Conservation (phyloP, 257 asterid species). For the Salvia miltiorrhiza region DNA sequence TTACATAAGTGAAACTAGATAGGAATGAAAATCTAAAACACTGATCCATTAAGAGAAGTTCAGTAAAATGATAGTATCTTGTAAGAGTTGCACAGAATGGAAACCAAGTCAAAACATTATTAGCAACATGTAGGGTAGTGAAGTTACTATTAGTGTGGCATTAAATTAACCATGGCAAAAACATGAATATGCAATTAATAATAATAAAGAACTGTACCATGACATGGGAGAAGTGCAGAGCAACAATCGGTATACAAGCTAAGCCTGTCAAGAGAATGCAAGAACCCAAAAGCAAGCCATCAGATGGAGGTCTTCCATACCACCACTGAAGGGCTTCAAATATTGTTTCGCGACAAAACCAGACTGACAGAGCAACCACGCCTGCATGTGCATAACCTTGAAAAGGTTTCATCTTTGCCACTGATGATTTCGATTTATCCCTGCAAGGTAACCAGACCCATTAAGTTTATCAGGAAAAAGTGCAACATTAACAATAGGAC, state of each 20-base stretch:
- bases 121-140: not conserved
- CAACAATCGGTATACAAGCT: conserved; percentile 89
- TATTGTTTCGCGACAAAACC: conserved; percentile 92
- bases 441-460: conserved; percentile 45
- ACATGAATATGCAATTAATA: not conserved
- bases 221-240: conserved; percentile 94
- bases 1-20: conserved; percentile 16
- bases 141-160: not conserved
- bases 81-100: conserved; percentile 7
- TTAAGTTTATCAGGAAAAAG: conserved; percentile 4
- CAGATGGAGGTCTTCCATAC: conserved; percentile 97
- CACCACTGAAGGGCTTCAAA: conserved; percentile 99
- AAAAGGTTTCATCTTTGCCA: conserved; percentile 94
- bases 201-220: conserved; percentile 53
- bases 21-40: not conserved
- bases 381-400: conserved; percentile 90
- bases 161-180: not conserved
- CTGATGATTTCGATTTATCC: conserved; percentile 75
- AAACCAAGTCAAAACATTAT: conserved; percentile 8
- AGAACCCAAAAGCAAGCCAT: conserved; percentile 88
- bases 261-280: conserved; percentile 82
- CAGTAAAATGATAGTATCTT: conserved; percentile 1
- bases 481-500: conserved; percentile 13
- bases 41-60: not conserved
- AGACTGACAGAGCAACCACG: conserved; percentile 83